phyloP scores from a whole-genome alignment of 441 rosid species.

The Arabidopsis lyrata region DNA sequence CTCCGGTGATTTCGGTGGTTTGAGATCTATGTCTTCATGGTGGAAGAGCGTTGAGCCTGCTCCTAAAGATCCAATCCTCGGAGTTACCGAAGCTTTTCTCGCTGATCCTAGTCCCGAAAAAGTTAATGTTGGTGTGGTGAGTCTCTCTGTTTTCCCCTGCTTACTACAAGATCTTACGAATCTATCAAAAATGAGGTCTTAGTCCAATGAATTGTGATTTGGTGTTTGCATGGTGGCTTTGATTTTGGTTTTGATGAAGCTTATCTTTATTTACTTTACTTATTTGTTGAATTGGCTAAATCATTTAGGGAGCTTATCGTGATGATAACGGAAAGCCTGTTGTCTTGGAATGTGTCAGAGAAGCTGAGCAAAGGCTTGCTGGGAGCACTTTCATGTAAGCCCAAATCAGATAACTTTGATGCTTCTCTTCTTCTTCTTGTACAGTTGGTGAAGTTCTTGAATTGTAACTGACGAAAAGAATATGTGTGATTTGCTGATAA shows the following conservation, averaged over 20 bases:
- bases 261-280: not conserved
- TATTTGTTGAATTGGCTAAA: not conserved
- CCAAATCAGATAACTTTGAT: not conserved
- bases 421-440: not conserved
- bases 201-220: not conserved
- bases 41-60: slow-evolving; percentile 92
- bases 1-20: slow-evolving; percentile 47
- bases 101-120: slow-evolving; percentile 82
- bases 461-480: not conserved
- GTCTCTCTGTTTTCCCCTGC: slow-evolving; percentile 31
- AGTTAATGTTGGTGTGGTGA: slow-evolving; percentile 95
- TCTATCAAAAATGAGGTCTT: not conserved
- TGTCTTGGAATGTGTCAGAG: slow-evolving; percentile 87
- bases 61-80: slow-evolving; percentile 90
- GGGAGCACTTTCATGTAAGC: slow-evolving; percentile 77
- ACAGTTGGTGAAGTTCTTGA: not conserved
- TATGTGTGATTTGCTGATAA: no score
- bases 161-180: slow-evolving; percentile 1
- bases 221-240: slow-evolving; percentile 16
- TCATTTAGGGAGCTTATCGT: slow-evolving; percentile 91
- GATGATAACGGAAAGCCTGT: slow-evolving; percentile 96
- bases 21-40: slow-evolving; percentile 79
- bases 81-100: slow-evolving; percentile 94
- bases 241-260: slow-evolving; percentile 22
- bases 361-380: slow-evolving; percentile 87